phyloP scores from a whole-genome alignment of 768 basidiomycete species.

The Chiua virens region DNA sequence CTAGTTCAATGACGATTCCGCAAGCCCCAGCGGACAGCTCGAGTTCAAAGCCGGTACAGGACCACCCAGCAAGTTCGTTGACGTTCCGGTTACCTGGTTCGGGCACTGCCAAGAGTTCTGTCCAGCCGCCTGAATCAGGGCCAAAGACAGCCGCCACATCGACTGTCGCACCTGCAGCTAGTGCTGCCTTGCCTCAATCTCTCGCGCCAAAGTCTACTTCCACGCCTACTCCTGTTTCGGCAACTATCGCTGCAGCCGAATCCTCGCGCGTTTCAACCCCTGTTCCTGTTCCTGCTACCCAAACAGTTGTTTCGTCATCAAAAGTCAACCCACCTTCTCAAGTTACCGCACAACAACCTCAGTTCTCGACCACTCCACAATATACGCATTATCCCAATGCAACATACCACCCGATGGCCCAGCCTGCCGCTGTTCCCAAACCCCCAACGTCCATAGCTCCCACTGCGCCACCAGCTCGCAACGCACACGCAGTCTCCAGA shows the following conservation, averaged over 20 bases:
- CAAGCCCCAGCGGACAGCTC: constrained; percentile 16
- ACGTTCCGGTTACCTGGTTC: constrained; percentile 26
- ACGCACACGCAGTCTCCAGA: constrained; percentile 32
- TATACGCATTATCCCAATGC: constrained; percentile 57
- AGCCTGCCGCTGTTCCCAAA: constrained; percentile 25
- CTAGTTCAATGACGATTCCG: constrained; percentile 13
- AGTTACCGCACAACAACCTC: constrained; percentile 31
- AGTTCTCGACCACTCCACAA: constrained; percentile 34
- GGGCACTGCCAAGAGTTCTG: constrained; percentile 19
- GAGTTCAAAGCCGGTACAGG: constrained; percentile 15
- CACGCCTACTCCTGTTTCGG: constrained; percentile 16
- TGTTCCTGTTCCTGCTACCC: constrained; percentile 11
- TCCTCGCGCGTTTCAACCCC: constrained; percentile 23
- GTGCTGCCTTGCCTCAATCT: constrained; percentile 13
- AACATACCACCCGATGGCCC: constrained; percentile 40
- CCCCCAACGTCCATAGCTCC: constrained; percentile 11
- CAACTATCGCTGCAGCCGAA: constrained; percentile 23
- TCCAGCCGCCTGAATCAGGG: constrained; percentile 19
- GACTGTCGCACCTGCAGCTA: constrained; percentile 11
- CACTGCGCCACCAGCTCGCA: constrained; percentile 12
- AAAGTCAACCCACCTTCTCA: constrained; percentile 30
- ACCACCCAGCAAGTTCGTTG: constrained; percentile 18
- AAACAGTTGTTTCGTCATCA: constrained; percentile 10
- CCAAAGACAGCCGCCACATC: constrained; percentile 18
- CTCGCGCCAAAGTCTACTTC: constrained; percentile 28